Conservation (phyloP, 176 grass and related monocot genomes). For the Tuctoria greenei region DNA sequence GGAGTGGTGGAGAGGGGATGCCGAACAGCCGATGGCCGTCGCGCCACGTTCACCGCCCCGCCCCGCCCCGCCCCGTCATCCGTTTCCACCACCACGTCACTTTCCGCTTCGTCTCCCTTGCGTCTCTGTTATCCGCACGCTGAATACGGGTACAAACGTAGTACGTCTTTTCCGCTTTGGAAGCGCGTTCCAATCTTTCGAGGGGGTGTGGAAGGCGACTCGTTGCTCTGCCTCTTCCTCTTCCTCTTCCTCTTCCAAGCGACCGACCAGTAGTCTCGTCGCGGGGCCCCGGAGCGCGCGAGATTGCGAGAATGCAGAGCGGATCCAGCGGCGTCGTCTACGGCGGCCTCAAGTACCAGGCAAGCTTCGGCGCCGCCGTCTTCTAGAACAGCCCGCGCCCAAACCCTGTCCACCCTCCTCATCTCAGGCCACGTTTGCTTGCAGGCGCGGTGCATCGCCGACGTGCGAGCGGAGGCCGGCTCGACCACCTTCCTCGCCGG, state of each 20-base stretch:
- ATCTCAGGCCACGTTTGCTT: constrained; percentile 9
- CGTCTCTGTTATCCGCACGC: accelerated
- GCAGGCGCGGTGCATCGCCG: constrained; percentile 87
- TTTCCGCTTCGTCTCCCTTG: background rate
- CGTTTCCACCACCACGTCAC: constrained; percentile 22
- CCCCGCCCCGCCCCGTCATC: constrained; percentile 36
- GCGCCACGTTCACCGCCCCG: constrained; percentile 72
- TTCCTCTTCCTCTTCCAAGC: background rate
- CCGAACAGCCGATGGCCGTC: constrained; percentile 61
- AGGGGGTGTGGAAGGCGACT: constrained; percentile 9
- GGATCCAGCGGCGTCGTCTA: constrained; percentile 92
- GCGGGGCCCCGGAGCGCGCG: constrained; percentile 6
- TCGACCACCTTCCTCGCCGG: constrained; percentile 91
- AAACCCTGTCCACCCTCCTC: background rate
- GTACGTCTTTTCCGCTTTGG: background rate
- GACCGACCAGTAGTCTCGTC: background rate
- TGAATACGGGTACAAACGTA: accelerated
- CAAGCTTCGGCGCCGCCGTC: background rate
- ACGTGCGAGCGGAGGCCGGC: constrained; percentile 68
- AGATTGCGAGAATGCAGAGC: constrained; percentile 80
- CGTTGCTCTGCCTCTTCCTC: background rate
- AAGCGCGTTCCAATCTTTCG: background rate
- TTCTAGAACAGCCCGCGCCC: background rate
- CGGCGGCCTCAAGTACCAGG: constrained; percentile 94
- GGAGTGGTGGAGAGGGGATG: constrained; percentile 48